Evolutionary conservation across 208 protist genomes (phyloP).

Genomic region (Trypanosoma congolense): DNA sequence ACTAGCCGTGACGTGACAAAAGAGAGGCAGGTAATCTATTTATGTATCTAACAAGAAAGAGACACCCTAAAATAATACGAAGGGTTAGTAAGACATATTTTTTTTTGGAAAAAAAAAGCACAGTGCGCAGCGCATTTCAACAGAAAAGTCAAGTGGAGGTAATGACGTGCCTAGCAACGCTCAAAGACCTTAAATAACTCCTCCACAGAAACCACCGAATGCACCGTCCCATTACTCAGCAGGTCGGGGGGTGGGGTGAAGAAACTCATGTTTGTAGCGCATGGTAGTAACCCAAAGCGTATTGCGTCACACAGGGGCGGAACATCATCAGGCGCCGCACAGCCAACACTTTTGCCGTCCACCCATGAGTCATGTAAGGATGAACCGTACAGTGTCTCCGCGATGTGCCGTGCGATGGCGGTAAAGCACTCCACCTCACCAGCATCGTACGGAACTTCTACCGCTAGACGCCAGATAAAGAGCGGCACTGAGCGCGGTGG

Average conservation of each 20-base stretch:
- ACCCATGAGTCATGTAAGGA: constrained; percentile 16
- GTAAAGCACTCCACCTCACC: constrained; percentile 70
- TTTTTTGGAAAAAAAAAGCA: constrained; percentile 15
- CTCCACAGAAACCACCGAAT: constrained; percentile 76
- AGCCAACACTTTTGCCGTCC: background rate
- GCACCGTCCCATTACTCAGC: constrained; percentile 55
- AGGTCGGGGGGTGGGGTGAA: constrained; percentile 51
- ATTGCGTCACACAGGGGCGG: constrained; percentile 30
- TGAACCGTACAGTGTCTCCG: constrained; percentile 65
- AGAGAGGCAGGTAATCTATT: too few relatives aligned
- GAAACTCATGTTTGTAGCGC: constrained; percentile 52
- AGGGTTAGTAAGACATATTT: too few relatives aligned
- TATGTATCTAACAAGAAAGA: too few relatives aligned
- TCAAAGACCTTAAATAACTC: constrained; percentile 89
- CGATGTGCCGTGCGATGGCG: constrained; percentile 56
- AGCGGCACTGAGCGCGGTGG: constrained; percentile 53
- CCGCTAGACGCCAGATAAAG: constrained; percentile 54
- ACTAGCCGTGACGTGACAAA: too few relatives aligned
- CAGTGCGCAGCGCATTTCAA: too few relatives aligned
- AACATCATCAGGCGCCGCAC: background rate
- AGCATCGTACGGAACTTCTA: constrained; percentile 62
- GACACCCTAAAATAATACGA: too few relatives aligned
- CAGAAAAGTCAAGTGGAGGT: constrained; percentile 2
- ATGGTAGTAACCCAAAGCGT: constrained; percentile 62
- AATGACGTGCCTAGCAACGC: constrained; percentile 47